Percentiles rank a stretch among this genome's conserved stretches.
Evolutionary conservation across 768 basidiomycete species (phyloP).

Genomic region (Boletus rex-veris): DNA sequence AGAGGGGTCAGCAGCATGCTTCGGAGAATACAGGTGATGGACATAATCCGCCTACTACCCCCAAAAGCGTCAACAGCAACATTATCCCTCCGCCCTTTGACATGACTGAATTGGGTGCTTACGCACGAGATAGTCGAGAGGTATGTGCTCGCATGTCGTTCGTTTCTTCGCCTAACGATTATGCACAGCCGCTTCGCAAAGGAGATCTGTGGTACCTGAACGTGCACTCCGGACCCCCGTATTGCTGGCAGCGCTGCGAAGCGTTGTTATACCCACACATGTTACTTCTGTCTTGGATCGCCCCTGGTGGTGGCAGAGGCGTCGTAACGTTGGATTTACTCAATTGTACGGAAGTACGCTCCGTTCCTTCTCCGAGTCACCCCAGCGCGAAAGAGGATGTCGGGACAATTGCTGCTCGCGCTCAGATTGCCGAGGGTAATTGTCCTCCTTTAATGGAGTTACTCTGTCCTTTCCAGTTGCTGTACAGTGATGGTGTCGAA

Average conservation of each 20-base stretch:
- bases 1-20: slow-evolving; percentile 13
- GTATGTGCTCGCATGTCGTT: slow-evolving; percentile 26
- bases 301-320: slow-evolving; percentile 76
- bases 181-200: slow-evolving; percentile 73
- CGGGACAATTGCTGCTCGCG: slow-evolving; percentile 75
- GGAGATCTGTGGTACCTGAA: slow-evolving; percentile 91
- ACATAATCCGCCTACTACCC: slow-evolving; percentile 20
- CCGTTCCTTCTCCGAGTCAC: slow-evolving; percentile 77
- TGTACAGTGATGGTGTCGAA: slow-evolving; percentile 89
- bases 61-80: slow-evolving; percentile 30
- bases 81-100: slow-evolving; percentile 46
- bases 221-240: slow-evolving; percentile 78
- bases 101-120: slow-evolving; percentile 43
- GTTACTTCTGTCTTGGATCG: slow-evolving; percentile 83
- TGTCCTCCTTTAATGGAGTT: slow-evolving; percentile 57
- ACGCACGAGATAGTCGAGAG: slow-evolving; percentile 41
- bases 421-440: slow-evolving; percentile 48
- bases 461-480: slow-evolving; percentile 85
- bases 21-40: slow-evolving; percentile 9
- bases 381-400: slow-evolving; percentile 81
- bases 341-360: slow-evolving; percentile 83
- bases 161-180: slow-evolving; percentile 7
- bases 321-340: slow-evolving; percentile 83
- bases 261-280: slow-evolving; percentile 81
- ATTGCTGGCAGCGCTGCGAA: slow-evolving; percentile 78